A percentile compares a stretch with the other conserved stretches of the same genome.
Evolutionary conservation across 2,329 filamentous ascomycete genomes (phyloP).

Genomic region (Cladosporium oxysporum): DNA sequence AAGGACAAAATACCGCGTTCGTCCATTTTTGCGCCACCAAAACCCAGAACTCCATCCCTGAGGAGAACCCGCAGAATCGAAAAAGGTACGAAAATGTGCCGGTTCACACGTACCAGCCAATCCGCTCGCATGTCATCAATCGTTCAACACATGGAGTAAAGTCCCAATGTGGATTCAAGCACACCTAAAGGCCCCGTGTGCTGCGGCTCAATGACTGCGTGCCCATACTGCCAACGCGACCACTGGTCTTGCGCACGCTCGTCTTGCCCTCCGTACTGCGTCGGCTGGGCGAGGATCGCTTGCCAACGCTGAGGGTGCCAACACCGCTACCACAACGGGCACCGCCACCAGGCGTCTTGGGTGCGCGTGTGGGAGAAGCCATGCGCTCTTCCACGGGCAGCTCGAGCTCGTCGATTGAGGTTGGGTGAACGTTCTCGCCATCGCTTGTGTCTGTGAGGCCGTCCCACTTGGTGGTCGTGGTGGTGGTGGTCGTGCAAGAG

Average conservation of each 20-base stretch:
- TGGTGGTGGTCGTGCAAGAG: conserved; percentile 73
- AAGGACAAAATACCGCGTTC: not conserved
- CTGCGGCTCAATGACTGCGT: conserved; percentile 18
- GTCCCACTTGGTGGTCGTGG: conserved; percentile 53
- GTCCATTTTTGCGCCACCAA: not conserved
- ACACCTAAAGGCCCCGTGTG: conserved; percentile 10
- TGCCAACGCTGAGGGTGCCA: conserved; percentile 48
- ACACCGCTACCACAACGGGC: conserved; percentile 45
- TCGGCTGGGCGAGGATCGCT: conserved; percentile 48
- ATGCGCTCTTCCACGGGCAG: conserved; percentile 28
- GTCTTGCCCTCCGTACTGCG: conserved; percentile 51
- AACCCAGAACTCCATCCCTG: conserved; percentile 1
- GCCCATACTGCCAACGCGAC: conserved; percentile 51
- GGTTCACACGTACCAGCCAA: not conserved
- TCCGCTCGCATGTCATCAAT: conserved; percentile 12
- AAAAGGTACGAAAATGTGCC: conserved; percentile 9
- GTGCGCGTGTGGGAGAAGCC: conserved; percentile 31
- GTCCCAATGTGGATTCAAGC: not conserved
- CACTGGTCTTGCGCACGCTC: conserved; percentile 54
- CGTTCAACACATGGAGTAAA: conserved; percentile 2
- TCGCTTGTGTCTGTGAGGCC: conserved; percentile 49
- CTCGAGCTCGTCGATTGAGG: conserved; percentile 30
- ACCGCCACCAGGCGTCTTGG: conserved; percentile 46
- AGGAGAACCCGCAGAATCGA: not conserved
- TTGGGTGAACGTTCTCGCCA: conserved; percentile 43